Evolutionary conservation across 2,329 filamentous ascomycete genomes (phyloP).

Genomic region (Metarhizium album): DNA sequence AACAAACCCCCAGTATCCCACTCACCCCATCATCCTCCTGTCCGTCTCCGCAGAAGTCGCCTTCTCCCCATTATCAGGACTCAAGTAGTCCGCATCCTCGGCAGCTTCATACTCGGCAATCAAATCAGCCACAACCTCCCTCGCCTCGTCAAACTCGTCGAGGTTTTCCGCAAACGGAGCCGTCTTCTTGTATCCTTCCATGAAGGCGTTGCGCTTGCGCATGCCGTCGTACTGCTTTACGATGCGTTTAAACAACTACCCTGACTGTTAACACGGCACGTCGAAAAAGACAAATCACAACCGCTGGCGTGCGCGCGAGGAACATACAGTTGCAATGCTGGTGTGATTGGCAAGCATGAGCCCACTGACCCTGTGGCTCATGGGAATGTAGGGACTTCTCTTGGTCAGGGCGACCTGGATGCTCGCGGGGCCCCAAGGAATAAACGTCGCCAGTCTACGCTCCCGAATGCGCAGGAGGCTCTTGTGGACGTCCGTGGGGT

Average conservation of each 20-base stretch:
- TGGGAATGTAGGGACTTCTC: constrained; percentile 89
- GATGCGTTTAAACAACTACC: constrained; percentile 80
- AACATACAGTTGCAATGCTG: constrained; percentile 72
- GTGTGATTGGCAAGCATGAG: constrained; percentile 98
- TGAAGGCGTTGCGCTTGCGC: constrained; percentile 91
- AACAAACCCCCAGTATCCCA: background rate
- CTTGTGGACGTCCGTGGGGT: constrained; percentile 97
- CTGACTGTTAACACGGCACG: background rate
- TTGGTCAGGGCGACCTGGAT: constrained; percentile 97
- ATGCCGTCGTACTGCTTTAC: constrained; percentile 86
- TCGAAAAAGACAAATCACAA: too few relatives aligned
- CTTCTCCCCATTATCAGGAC: constrained; percentile 51
- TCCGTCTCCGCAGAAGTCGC: constrained; percentile 42
- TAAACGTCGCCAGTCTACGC: constrained; percentile 87
- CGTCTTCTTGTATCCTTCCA: constrained; percentile 94
- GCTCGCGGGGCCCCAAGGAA: constrained; percentile 94
- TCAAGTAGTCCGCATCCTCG: constrained; percentile 82
- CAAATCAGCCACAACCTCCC: constrained; percentile 81
- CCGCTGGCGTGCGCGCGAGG: too few relatives aligned
- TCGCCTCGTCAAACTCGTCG: constrained; percentile 88
- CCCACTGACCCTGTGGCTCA: constrained; percentile 87
- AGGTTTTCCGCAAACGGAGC: constrained; percentile 86
- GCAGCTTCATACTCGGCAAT: constrained; percentile 95
- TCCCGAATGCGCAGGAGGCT: constrained; percentile 92
- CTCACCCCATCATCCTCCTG: constrained; percentile 34